These are phyloP conservation scores for Chalaropsis ovoidea DNA, from an alignment of 2,329 filamentous ascomycete species.

Conservation along the genomic window DNA sequence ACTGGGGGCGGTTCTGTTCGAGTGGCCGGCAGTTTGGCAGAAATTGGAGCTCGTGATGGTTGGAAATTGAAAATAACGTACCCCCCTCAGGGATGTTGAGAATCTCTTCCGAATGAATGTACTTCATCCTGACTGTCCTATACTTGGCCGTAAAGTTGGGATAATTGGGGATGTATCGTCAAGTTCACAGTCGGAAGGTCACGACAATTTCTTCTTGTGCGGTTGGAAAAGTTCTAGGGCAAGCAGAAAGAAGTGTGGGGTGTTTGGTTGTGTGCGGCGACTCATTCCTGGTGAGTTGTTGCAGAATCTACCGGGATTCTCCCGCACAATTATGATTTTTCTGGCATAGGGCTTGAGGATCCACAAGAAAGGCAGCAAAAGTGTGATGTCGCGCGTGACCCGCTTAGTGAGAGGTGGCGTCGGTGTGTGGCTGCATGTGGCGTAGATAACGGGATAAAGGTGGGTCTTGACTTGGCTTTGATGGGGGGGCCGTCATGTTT, in stretches of 20 bases:
- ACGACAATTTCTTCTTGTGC: conserved; percentile 35
- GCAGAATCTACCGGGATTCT: conserved; percentile 23
- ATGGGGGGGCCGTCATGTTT: not conserved
- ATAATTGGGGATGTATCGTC: conserved; percentile 25
- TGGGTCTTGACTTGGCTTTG: not conserved
- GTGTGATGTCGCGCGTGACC: conserved; percentile 13
- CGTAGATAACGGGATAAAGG: not conserved
- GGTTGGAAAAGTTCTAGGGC: conserved; percentile 40
- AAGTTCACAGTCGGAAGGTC: conserved; percentile 30
- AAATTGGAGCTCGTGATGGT: conserved; percentile 10
- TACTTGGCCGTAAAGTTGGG: conserved; percentile 33
- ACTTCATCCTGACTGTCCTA: conserved; percentile 82
- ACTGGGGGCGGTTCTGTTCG: not conserved
- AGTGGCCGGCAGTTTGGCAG: not conserved
- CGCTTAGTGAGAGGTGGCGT: not conserved
- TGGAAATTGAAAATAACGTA: conserved; percentile 45
- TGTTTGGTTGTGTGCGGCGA: conserved; percentile 25
- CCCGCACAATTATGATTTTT: conserved; percentile 24
- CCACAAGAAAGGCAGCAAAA: conserved; percentile 20
- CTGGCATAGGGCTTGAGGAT: conserved; percentile 25
- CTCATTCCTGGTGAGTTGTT: conserved; percentile 18
- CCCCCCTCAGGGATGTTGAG: conserved; percentile 93
- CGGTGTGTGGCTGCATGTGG: not conserved
- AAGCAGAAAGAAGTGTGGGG: conserved; percentile 25
- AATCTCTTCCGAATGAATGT: conserved; percentile 97